Evolutionary conservation across 495 filamentous ascomycete species (phyloP).

Genomic region (Aspergillus ostianus): DNA sequence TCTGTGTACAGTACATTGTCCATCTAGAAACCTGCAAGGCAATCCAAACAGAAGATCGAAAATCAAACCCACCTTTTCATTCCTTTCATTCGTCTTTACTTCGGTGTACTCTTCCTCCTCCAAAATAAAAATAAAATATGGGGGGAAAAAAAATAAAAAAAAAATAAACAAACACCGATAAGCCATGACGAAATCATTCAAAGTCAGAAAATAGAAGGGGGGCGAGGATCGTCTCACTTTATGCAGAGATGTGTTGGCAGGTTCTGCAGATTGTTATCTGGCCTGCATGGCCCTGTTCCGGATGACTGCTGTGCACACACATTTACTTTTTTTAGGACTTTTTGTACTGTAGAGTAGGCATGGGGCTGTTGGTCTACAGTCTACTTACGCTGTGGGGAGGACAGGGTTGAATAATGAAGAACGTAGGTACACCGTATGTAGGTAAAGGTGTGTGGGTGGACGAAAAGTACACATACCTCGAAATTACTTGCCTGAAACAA

Average conservation of each 20-base stretch:
- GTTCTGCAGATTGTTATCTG: slow-evolving; percentile 24
- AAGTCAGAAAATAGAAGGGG: background rate
- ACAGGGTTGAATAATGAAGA: background rate
- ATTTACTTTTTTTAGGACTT: slow-evolving; percentile 1
- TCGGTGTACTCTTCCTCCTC: too few species aligned
- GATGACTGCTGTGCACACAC: slow-evolving; percentile 6
- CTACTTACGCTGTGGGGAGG: too few species aligned
- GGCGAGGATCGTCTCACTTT: slow-evolving; percentile 12
- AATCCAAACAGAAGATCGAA: too few species aligned
- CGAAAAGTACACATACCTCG: background rate
- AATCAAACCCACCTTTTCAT: too few species aligned
- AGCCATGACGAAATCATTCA: slow-evolving; percentile 8
- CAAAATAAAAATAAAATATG: too few species aligned
- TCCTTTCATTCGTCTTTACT: too few species aligned
- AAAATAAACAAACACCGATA: too few species aligned
- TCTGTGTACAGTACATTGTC: too few species aligned
- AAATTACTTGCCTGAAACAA: background rate
- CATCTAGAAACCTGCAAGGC: too few species aligned
- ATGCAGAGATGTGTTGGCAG: slow-evolving; percentile 24
- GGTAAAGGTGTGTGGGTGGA: too few species aligned
- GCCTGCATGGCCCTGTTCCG: slow-evolving; percentile 9
- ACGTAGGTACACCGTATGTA: too few species aligned
- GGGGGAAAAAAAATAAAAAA: too few species aligned
- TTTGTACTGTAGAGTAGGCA: background rate
- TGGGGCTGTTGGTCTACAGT: background rate